These are phyloP conservation scores for Apostasia ramifera DNA, from an alignment of 106 monocot genomes.

Conservation along the genomic window DNA sequence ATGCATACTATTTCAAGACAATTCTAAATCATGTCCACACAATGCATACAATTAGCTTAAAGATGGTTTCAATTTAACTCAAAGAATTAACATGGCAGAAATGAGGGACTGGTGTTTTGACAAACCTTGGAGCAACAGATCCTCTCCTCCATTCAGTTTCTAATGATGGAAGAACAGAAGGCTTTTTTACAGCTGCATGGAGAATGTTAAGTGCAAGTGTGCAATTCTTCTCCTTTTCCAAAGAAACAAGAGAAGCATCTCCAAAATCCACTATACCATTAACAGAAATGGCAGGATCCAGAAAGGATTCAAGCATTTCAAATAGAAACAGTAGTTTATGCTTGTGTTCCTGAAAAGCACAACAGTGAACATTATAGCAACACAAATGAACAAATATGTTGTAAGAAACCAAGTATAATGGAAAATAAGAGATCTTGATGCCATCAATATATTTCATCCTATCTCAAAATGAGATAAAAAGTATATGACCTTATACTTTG, in stretches of 20 bases:
- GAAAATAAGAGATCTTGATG: background rate
- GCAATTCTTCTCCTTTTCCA: slow-evolving; percentile 57
- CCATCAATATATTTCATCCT: background rate
- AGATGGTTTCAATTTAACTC: background rate
- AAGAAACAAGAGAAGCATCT: slow-evolving; percentile 41
- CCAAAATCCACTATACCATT: slow-evolving; percentile 60
- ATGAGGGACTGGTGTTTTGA: background rate
- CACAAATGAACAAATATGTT: background rate
- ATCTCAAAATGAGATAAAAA: background rate
- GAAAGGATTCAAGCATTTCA: slow-evolving; percentile 97
- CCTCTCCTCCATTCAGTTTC: slow-evolving; percentile 84
- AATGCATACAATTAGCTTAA: background rate
- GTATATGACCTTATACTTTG: slow-evolving; percentile 71
- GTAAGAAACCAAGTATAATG: background rate
- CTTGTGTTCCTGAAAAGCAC: slow-evolving; percentile 58
- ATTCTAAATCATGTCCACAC: background rate
- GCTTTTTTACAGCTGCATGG: slow-evolving; percentile 57
- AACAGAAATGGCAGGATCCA: slow-evolving; percentile 53
- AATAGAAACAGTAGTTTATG: slow-evolving; percentile 81
- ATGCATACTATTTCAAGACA: background rate
- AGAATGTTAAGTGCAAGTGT: slow-evolving; percentile 64
- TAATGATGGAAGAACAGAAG: slow-evolving; percentile 73
- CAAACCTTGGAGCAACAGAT: slow-evolving; percentile 81
- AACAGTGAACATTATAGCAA: slow-evolving; percentile 1
- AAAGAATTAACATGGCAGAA: background rate